Base-by-base conservation (phyloP, 78 protist genomes). In the Blattamonas nauphoetae region DNA sequence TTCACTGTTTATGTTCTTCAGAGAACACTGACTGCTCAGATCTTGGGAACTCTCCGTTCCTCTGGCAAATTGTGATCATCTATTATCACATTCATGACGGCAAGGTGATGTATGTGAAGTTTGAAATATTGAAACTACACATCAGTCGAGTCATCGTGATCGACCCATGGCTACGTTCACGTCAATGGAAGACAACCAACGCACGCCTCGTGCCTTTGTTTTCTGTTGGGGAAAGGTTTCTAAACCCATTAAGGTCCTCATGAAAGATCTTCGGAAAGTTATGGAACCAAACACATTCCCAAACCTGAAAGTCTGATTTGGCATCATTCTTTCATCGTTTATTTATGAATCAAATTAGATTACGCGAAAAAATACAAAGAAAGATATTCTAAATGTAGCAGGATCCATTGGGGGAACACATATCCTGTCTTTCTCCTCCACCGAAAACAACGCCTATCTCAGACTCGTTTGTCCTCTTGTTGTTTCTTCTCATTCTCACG, bases 331-430 rank as follows among this genome's bases (percentile, higher is more conserved):
- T 36, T 35, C 2, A 3, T 5, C 1, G 45, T 1, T 41, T 41
- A 41, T 3, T 35, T 2, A 34, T 81, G 42, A 4, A 41, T 41
- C 32, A 6, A 32, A 4, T 35, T 1, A 86, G 88, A 92, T 88
- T 38, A 35, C 63, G 35, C 2, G 43, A 4, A 55, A 45, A 63
- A 94, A 94, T 79, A 85, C 86, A 33, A 82, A 90, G 1, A 92
- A 92, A 85, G 96, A 94, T 78, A 91, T 91, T 45, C 89, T 92
- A 21, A 45, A 71, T 42, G 91, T 94, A 5, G 96, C 96, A 3
- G 91, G 91, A 0, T 84, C 92, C 6, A 80, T 91, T 41, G 94
- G 93, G 71, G 93, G 91, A 41, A 85, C 94, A 29, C 96, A 94
- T 86, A 86, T 94, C 33, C 77, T 91, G 32, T 45, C 88, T 0